Conservation (phyloP, 2,329 filamentous ascomycete genomes). For the Lachnellula hyalina region DNA sequence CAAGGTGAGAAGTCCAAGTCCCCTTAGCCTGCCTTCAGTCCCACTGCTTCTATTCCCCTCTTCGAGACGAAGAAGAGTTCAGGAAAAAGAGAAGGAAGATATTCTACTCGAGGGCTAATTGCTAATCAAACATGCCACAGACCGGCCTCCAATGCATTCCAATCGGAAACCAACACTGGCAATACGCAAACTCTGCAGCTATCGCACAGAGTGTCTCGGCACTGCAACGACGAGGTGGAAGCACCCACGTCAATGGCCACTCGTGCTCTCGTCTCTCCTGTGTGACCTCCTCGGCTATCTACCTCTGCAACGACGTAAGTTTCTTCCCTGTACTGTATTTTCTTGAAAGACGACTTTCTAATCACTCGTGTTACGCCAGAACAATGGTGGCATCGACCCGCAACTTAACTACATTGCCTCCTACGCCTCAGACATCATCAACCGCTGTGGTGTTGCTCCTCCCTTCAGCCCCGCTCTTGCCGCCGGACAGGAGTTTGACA, state of each 20-base stretch:
- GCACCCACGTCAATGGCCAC: neutral
- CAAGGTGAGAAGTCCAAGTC: too few relatives aligned
- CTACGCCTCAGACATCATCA: neutral
- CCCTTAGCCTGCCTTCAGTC: too few relatives aligned
- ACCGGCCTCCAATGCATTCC: neutral
- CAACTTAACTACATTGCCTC: neutral
- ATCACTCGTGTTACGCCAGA: neutral
- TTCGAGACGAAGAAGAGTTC: too few relatives aligned
- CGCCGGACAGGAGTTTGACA: neutral
- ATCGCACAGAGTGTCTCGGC: neutral
- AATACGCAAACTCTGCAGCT: neutral
- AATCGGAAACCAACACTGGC: too few relatives aligned
- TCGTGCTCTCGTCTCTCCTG: neutral
- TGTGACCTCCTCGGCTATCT: neutral
- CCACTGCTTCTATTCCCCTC: too few relatives aligned
- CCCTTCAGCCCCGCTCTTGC: neutral
- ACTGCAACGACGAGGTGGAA: neutral
- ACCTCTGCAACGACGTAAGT: neutral
- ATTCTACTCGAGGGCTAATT: neutral
- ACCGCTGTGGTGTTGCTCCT: neutral
- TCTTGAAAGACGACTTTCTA: too few relatives aligned
- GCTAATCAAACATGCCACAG: neutral
- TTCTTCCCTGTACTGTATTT: too few relatives aligned
- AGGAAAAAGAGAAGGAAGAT: too few relatives aligned
- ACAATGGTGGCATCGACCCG: neutral